Conservation (phyloP, 2,329 filamentous ascomycete genomes). For the Paramyrothecium roridum region DNA sequence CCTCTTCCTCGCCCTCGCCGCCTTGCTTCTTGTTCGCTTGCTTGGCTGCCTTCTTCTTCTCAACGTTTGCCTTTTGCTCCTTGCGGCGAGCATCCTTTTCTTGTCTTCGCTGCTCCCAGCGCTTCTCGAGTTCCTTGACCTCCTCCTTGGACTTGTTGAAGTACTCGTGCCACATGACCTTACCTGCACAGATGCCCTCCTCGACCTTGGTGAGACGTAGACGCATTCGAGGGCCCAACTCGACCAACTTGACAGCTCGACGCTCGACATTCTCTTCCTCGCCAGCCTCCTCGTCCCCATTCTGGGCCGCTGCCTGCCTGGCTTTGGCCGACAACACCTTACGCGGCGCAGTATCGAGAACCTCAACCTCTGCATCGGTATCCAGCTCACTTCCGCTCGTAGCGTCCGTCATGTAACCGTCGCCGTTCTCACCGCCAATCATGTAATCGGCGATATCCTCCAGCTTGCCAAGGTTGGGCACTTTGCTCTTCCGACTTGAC, state of each 20-base stretch:
- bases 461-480: conserved; percentile 88
- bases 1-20: conserved; percentile 33
- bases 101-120: conserved; percentile 73
- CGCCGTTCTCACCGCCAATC: conserved; percentile 72
- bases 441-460: conserved; percentile 95
- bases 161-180: conserved; percentile 97
- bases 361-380: conserved; percentile 92
- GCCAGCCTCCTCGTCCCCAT: conserved; percentile 39
- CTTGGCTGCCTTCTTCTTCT: conserved; percentile 66
- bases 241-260: conserved; percentile 85
- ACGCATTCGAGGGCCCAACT: conserved; percentile 86
- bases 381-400: conserved; percentile 89
- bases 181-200: conserved; percentile 85
- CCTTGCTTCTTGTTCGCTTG: conserved; percentile 33
- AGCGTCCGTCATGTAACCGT: conserved; percentile 79
- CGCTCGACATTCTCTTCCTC: conserved; percentile 67
- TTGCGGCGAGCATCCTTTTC: conserved; percentile 81
- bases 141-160: conserved; percentile 81
- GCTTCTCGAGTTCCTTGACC: conserved; percentile 72
- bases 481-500: conserved; percentile 59
- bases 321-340: conserved; percentile 58
- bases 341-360: conserved; percentile 62
- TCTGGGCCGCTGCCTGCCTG: conserved; percentile 35
- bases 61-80: conserved; percentile 86
- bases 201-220: conserved; percentile 93